Evolutionary conservation across 1,284 basidiomycete species (phyloP).

Genomic region (Xerocomus nothofagi): DNA sequence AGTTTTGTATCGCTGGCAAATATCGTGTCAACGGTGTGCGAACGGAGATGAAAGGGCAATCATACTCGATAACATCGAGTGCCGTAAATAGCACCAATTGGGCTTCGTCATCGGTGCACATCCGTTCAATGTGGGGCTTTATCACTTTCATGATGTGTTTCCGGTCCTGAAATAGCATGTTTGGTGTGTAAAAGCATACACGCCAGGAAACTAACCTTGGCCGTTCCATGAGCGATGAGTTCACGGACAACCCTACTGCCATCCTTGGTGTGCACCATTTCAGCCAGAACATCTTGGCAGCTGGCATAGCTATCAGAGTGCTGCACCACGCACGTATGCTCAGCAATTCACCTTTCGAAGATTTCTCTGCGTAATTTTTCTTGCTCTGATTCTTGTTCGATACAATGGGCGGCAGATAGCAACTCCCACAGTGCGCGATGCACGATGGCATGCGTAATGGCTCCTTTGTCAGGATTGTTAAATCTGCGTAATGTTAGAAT

Average conservation of each 20-base stretch:
- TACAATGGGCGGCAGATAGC: slow-evolving; percentile 51
- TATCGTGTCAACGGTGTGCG: slow-evolving; percentile 7
- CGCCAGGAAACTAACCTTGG: slow-evolving; percentile 55
- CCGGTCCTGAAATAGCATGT: slow-evolving; percentile 57
- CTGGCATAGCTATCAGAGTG: slow-evolving; percentile 39
- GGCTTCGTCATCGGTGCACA: slow-evolving; percentile 84
- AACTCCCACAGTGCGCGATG: slow-evolving; percentile 83
- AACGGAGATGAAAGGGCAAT: slow-evolving; percentile 7
- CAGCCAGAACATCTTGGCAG: slow-evolving; percentile 79
- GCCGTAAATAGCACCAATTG: slow-evolving; percentile 87
- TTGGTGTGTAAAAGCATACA: not conserved
- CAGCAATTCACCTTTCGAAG: slow-evolving; percentile 21
- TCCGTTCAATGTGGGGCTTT: slow-evolving; percentile 83
- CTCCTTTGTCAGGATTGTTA: slow-evolving; percentile 87
- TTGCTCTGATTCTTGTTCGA: slow-evolving; percentile 57
- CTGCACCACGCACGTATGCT: not conserved
- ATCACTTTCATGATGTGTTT: slow-evolving; percentile 86
- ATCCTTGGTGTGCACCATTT: slow-evolving; percentile 91
- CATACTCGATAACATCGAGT: slow-evolving; percentile 83
- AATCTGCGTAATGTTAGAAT: slow-evolving; percentile 50
- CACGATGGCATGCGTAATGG: slow-evolving; percentile 81
- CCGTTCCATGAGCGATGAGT: slow-evolving; percentile 76
- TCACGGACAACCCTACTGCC: slow-evolving; percentile 84
- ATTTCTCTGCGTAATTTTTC: slow-evolving; percentile 45
- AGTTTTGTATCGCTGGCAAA: slow-evolving; percentile 79